A percentile compares a stretch with the other conserved stretches of the same genome.
These are phyloP conservation scores for Magnolia changhungtana DNA, from an alignment of 164 flowering plant genomes.

Conservation along the genomic window DNA sequence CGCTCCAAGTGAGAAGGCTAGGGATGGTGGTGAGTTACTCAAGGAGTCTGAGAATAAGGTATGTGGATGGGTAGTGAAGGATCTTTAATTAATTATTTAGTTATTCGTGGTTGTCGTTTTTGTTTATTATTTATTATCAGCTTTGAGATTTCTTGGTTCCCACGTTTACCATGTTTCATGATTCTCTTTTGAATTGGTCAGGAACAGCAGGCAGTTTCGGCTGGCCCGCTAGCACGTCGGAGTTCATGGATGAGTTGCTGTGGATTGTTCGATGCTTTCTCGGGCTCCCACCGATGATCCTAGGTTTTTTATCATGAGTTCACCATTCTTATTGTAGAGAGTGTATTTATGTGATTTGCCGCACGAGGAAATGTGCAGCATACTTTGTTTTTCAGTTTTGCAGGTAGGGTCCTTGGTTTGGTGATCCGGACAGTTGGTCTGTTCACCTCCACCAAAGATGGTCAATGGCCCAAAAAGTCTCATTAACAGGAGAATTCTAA, in stretches of 20 bases:
- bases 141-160: not conserved
- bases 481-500: not conserved
- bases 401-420: constrained; percentile 8
- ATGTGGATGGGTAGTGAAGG: constrained; percentile 13
- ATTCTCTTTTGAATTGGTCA: not conserved
- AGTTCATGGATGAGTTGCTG: constrained; percentile 62
- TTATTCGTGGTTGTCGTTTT: not conserved
- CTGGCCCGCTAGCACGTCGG: constrained; percentile 21
- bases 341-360: not conserved
- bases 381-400: not conserved
- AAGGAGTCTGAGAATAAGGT: constrained; percentile 23
- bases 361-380: not conserved
- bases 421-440: not conserved
- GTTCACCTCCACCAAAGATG: not conserved
- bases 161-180: not conserved
- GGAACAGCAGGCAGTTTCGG: not conserved
- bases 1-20: constrained; percentile 10
- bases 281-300: constrained; percentile 41
- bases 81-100: no score
- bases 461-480: not conserved
- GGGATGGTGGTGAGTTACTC: constrained; percentile 10
- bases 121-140: not conserved
- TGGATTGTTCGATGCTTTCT: constrained; percentile 54
- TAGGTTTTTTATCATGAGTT: constrained; percentile 21
- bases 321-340: not conserved